Evolutionary conservation across 805 yeast species (phyloP), one percentile per base, ranked within the genome.

Genomic region (Teunomyces kruisii): DNA sequence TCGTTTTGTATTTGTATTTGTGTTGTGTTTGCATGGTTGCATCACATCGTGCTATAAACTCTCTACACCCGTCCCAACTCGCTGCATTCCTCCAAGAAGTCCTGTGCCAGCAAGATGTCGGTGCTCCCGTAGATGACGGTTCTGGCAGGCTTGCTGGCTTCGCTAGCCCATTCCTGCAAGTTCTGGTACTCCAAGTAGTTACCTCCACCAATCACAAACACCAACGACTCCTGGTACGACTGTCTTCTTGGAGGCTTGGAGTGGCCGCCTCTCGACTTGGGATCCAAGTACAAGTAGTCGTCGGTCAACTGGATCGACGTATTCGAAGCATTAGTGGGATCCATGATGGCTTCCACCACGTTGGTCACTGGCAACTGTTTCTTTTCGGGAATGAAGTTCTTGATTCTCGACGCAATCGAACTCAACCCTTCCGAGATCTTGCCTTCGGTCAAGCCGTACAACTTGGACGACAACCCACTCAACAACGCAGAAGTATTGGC

Each of bases 141-240:
- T 59, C 80, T 85, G 7, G 60, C 48, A 4, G 56, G 48, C 45
- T 58, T 63, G 42, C 59, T 65, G 32, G 74, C 70, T 38, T 53
- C 59, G 19, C 43, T 46, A 0, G 81, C 80, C 95, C 96, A 91
- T 64, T 91, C 96, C 64, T 88, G 96, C 58, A 94, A 76, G 59
- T 92, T 92, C 48, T 91, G 95, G 62, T 92, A 94, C 68, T 94
- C 99, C 50, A 88, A 70, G 62, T 90, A 94, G 65, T 88, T 91
- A 39, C 98, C 98, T 29, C 99, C 99, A 19, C 99, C 99, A 45
- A 94, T 91, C 42, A 91, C 88, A 64, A 94, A 94, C 15, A 94
- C 96, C 40, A 88, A 70, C 1, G 95, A 81, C 53, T 89, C 94
- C 47, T 81, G 82, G 63, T 88, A 89, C 9, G 84, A 72, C 53